Evolutionary conservation across 805 yeast species (phyloP).

Genomic region (Candida arabinofermentans): DNA sequence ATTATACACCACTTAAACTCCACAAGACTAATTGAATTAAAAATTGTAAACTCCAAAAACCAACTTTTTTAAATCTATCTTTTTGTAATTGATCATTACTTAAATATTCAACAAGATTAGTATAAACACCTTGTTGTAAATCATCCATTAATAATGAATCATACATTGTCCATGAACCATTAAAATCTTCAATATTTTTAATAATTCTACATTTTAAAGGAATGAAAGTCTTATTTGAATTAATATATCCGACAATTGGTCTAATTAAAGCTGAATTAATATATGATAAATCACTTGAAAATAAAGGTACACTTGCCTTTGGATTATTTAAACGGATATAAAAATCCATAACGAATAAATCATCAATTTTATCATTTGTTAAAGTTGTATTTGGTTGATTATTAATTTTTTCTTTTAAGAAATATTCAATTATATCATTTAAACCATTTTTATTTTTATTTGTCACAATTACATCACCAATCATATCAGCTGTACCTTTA

Average conservation of each 20-base stretch:
- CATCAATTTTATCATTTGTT: not conserved
- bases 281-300: constrained; percentile 83
- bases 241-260: constrained; percentile 94
- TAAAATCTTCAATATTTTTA: constrained; percentile 77
- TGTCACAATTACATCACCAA: constrained; percentile 86
- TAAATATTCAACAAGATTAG: constrained; percentile 84
- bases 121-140: constrained; percentile 82
- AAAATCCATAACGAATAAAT: constrained; percentile 66
- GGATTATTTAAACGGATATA: constrained; percentile 79
- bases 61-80: constrained; percentile 73
- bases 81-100: constrained; percentile 79
- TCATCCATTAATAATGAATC: constrained; percentile 91
- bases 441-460: constrained; percentile 39
- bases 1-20: constrained; percentile 60
- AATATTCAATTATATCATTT: constrained; percentile 41
- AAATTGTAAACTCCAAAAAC: constrained; percentile 89
- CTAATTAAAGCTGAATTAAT: constrained; percentile 87
- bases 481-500: constrained; percentile 61
- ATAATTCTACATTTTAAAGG: constrained; percentile 81
- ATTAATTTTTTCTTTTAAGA: constrained; percentile 1
- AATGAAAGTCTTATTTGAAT: constrained; percentile 82
- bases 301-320: constrained; percentile 83
- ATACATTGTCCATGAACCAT: constrained; percentile 95
- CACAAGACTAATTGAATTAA: constrained; percentile 76
- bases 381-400: constrained; percentile 50